phyloP scores from a whole-genome alignment of 257 asterid species.

The Buddleja alternifolia region DNA sequence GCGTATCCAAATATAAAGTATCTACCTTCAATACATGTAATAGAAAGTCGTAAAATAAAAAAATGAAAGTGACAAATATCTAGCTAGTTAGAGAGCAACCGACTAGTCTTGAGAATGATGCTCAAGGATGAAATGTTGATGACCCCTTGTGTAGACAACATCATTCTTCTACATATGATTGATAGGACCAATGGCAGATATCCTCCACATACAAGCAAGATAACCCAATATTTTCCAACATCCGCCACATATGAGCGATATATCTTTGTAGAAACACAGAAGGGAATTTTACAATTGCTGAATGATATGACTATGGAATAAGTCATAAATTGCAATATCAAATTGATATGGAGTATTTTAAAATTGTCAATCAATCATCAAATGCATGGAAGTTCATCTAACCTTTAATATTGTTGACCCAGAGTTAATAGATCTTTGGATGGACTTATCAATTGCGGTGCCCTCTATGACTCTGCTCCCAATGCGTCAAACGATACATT shows the following conservation, averaged over 20 bases:
- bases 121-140: too few species aligned
- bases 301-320: slow-evolving; percentile 2
- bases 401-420: slow-evolving; percentile 95
- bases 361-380: not conserved
- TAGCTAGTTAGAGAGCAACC: too few species aligned
- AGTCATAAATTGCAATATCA: slow-evolving; percentile 6
- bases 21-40: too few species aligned
- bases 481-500: slow-evolving; percentile 82
- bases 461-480: slow-evolving; percentile 90
- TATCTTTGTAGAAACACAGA: slow-evolving; percentile 71
- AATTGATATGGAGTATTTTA: not conserved
- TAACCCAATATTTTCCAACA: slow-evolving; percentile 95
- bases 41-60: too few species aligned
- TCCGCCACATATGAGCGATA: too few species aligned
- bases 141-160: too few species aligned
- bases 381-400: slow-evolving; percentile 7
- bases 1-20: too few species aligned
- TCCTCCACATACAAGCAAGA: slow-evolving; percentile 95
- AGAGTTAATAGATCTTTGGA: slow-evolving; percentile 80
- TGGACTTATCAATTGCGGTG: slow-evolving; percentile 72
- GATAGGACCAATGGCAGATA: slow-evolving; percentile 86
- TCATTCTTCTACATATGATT: too few species aligned
- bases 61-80: too few species aligned
- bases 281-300: not conserved
- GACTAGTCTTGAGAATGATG: too few species aligned